Evolutionary conservation across 495 filamentous ascomycete species (phyloP).

Genomic region (Talaromyces liani): DNA sequence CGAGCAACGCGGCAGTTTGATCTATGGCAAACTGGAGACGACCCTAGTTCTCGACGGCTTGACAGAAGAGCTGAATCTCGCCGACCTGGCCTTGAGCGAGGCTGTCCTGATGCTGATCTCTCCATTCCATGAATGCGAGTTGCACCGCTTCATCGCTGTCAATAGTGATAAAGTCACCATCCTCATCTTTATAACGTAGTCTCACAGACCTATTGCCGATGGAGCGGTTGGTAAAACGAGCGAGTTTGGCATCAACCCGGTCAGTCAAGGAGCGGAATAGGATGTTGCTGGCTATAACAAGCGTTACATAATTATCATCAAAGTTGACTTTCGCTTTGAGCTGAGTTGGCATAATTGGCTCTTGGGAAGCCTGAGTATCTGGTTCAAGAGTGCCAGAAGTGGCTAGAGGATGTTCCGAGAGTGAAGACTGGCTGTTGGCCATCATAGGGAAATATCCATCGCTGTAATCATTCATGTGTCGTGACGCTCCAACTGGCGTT

Average conservation of each 20-base stretch:
- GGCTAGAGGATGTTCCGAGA: constrained; percentile 31
- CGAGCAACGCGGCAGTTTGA: background rate
- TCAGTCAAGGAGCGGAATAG: constrained; percentile 86
- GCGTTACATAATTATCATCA: constrained; percentile 72
- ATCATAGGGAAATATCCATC: constrained; percentile 17
- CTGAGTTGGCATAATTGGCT: constrained; percentile 50
- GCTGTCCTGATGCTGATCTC: constrained; percentile 61
- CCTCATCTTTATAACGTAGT: constrained; percentile 85
- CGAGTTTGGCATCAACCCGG: constrained; percentile 93
- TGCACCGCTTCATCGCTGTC: constrained; percentile 92
- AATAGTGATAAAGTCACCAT: constrained; percentile 87
- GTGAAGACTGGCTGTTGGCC: constrained; percentile 7
- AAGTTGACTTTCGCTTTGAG: constrained; percentile 93
- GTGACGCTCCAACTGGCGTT: constrained; percentile 29
- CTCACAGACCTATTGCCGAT: constrained; percentile 71
- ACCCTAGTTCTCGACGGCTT: constrained; percentile 33
- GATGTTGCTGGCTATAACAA: constrained; percentile 90
- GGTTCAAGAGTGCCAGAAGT: constrained; percentile 13
- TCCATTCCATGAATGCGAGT: constrained; percentile 88
- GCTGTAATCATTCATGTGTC: constrained; percentile 16
- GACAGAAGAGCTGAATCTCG: constrained; percentile 77
- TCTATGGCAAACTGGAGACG: background rate
- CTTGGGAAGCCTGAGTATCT: constrained; percentile 24
- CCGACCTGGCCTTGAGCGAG: constrained; percentile 60
- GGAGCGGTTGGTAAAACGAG: constrained; percentile 69